phyloP scores from a whole-genome alignment of 2,329 filamentous ascomycete species.

The Didymella lethalis region DNA sequence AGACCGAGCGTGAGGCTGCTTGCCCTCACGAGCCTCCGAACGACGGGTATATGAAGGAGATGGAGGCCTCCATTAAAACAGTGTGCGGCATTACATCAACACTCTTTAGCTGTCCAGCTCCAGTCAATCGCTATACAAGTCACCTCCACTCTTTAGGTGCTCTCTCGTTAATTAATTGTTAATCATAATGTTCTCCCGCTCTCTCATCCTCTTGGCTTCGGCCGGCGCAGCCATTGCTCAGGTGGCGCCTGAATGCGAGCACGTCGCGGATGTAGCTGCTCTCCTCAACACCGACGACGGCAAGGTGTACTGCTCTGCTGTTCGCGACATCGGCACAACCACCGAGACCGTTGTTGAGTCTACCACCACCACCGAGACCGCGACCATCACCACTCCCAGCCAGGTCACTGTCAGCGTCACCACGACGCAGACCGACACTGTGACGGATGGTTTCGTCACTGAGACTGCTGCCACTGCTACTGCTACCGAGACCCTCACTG shows the following conservation, averaged over 20 bases:
- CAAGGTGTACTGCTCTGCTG: constrained; percentile 18
- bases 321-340: constrained; percentile 17
- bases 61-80: constrained; percentile 1
- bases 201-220: constrained; percentile 18
- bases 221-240: constrained; percentile 20
- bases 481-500: constrained; percentile 1
- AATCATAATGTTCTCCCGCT: constrained; percentile 23
- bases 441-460: constrained; percentile 12
- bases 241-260: constrained; percentile 21
- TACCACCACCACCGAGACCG: constrained; percentile 15
- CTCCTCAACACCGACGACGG: constrained; percentile 16
- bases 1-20: constrained; percentile 1
- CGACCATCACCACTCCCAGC: constrained; percentile 19
- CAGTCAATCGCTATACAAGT: constrained; percentile 19
- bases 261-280: constrained; percentile 9
- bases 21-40: not conserved
- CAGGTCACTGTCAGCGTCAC: constrained; percentile 16
- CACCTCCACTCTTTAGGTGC: constrained; percentile 20
- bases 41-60: constrained; percentile 15
- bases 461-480: constrained; percentile 17
- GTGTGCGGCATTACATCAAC: constrained; percentile 17
- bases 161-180: constrained; percentile 15
- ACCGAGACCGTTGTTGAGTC: constrained; percentile 17
- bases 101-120: constrained; percentile 24
- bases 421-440: constrained; percentile 13